Evolutionary conservation across 1,139 yeast genomes (phyloP), one percentile per base, ranked within the genome.

Genomic region (Candida tropicalis): DNA sequence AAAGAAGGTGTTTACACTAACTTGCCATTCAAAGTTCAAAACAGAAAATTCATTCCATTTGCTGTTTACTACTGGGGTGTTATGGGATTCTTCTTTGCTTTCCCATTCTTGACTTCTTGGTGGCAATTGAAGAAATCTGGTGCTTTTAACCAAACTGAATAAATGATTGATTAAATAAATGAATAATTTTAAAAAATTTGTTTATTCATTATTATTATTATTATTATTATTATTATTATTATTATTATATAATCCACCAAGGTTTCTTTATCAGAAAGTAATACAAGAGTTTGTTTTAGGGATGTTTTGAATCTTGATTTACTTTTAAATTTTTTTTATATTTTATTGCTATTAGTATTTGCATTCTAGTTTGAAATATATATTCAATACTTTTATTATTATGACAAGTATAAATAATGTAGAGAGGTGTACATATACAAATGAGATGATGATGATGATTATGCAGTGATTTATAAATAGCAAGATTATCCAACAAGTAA

Each of bases 21-120:
- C 80, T 63, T 93, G 54, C 99, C 99, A 54, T 93, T 91, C 82
- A 81, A 82, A 77, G 95, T 93, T 53, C 89, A 88, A 78, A 76
- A 82, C 79, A 88, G 96, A 80, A 87, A 82, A 75, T 56, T 45
- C 47, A 78, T 91, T 53, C 98, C 98, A 53, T 89, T 80, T 66
- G 85, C 82, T 57, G 73, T 88, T 42, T 76, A 84, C 54, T 96
- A 84, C 76, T 85, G 87, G 77, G 82, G 91, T 44, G 83, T 82
- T 71, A 79, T 88, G 62, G 83, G 90, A 5, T 63, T 69, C 59
- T 71, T 72, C 67, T 73, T 73, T 55, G 63, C 68, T 42, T 71
- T 87, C 65, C 95, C 95, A 64, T 82, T 84, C 74, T 68, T 84
- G 56, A 77, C 86, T 42, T 69, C 79, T 48, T 80, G 65, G 64